phyloP scores from a whole-genome alignment of 352 stramenopile genomes.

The Pythium aristosporum region DNA sequence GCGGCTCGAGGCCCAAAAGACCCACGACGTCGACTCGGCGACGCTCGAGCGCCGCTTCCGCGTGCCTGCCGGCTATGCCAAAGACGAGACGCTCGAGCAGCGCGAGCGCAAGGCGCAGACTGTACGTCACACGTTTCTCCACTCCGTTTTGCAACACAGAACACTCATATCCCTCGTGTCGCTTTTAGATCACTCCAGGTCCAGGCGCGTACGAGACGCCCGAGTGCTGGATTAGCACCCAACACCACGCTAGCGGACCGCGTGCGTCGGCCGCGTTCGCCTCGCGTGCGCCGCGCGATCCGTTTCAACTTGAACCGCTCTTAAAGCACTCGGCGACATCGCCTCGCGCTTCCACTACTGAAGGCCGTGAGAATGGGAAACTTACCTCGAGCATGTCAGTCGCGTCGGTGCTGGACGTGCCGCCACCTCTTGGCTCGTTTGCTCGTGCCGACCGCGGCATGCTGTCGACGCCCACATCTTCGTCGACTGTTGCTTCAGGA shows the following conservation, averaged over 20 bases:
- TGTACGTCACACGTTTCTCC: neutral
- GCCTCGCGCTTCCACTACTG: neutral
- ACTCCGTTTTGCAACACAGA: neutral
- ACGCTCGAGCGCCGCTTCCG: constrained; percentile 56
- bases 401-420: constrained; percentile 8
- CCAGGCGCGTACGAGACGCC: constrained; percentile 53
- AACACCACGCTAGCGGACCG: neutral
- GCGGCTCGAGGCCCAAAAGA: constrained; percentile 57
- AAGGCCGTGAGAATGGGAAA: neutral
- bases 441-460: constrained; percentile 17
- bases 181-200: constrained; percentile 39
- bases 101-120: constrained; percentile 14
- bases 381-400: neutral
- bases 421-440: constrained; percentile 21
- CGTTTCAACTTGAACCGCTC: constrained; percentile 24
- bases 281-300: constrained; percentile 23
- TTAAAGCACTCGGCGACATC: neutral
- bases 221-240: constrained; percentile 25
- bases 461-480: neutral
- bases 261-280: constrained; percentile 32
- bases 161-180: neutral
- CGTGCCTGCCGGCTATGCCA: constrained; percentile 47
- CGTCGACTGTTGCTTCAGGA: neutral
- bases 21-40: constrained; percentile 47
- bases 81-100: constrained; percentile 37